Evolutionary conservation across 441 rosid species (phyloP).

Genomic region (Sinapis alba): DNA sequence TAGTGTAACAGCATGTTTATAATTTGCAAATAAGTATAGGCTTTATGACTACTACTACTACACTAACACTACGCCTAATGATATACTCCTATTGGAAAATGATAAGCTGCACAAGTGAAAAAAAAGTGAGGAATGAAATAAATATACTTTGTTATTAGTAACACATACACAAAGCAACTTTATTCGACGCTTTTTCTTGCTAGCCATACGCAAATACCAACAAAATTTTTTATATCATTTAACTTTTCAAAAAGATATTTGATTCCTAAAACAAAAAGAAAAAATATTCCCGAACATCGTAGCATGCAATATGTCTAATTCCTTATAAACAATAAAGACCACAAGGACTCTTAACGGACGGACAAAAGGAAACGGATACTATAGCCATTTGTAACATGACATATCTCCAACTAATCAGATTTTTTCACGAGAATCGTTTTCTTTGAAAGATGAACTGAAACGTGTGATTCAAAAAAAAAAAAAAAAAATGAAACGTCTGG

Average conservation of each 20-base stretch:
- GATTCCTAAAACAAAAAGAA: neutral
- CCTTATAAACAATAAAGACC: neutral
- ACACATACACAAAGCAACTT: neutral
- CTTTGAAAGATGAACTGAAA: neutral
- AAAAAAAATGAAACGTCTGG: too few relatives aligned
- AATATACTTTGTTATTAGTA: neutral
- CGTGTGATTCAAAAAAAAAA: too few relatives aligned
- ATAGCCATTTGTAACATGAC: neutral
- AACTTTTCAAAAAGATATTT: neutral
- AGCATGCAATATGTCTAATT: neutral
- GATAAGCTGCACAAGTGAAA: neutral
- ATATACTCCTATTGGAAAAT: neutral
- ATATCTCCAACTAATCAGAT: neutral
- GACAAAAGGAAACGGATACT: neutral
- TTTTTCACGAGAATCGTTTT: neutral
- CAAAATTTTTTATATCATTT: neutral
- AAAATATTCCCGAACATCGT: neutral
- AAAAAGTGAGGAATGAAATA: neutral
- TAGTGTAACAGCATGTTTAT: neutral
- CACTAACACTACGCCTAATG: neutral
- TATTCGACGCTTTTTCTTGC: neutral
- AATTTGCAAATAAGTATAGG: neutral
- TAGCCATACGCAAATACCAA: neutral
- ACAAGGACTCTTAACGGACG: neutral
- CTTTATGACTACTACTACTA: too few relatives aligned